Conservation (phyloP, 163 green algal species). For the Coccomyxa subellipsoidea region DNA sequence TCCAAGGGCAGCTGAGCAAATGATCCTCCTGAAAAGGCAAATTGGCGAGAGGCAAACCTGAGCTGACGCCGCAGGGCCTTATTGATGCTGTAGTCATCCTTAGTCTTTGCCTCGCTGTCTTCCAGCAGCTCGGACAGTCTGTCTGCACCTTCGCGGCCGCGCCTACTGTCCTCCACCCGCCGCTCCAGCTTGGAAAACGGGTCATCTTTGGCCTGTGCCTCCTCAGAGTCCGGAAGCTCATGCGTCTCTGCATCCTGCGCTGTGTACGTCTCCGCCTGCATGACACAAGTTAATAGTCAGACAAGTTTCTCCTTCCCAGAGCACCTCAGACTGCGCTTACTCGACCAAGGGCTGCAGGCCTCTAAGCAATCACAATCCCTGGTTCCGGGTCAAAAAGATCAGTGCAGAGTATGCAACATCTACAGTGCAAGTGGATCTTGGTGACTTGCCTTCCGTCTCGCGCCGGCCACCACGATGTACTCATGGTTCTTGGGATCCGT, state of each 20-base stretch:
- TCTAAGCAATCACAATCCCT: too few relatives aligned
- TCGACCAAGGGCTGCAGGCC: too few relatives aligned
- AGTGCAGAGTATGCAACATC: too few relatives aligned
- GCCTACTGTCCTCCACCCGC: slow-evolving; percentile 33
- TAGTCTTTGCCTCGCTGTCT: slow-evolving; percentile 40
- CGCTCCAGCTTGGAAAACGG: slow-evolving; percentile 62
- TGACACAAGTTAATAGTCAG: background rate
- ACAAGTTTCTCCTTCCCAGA: too few relatives aligned
- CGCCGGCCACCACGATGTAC: slow-evolving; percentile 80
- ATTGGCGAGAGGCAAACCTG: slow-evolving; percentile 17
- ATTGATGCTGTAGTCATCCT: slow-evolving; percentile 68
- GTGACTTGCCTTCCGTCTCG: slow-evolving; percentile 53
- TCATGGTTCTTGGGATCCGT: slow-evolving; percentile 93
- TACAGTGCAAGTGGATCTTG: too few relatives aligned
- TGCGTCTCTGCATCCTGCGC: slow-evolving; percentile 58
- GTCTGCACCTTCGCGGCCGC: slow-evolving; percentile 20
- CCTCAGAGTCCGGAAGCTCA: slow-evolving; percentile 54
- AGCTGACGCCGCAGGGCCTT: slow-evolving; percentile 48
- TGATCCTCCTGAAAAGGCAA: background rate
- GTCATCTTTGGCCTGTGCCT: slow-evolving; percentile 44
- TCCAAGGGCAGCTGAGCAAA: background rate
- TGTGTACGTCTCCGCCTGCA: slow-evolving; percentile 62
- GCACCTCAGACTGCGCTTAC: too few relatives aligned
- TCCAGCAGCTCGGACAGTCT: slow-evolving; percentile 52
- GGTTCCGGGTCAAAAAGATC: too few relatives aligned